A percentile compares a stretch with the other conserved stretches of the same genome.
These are phyloP conservation scores for Erodium texanum DNA, from an alignment of 441 rosid species.

Conservation along the genomic window DNA sequence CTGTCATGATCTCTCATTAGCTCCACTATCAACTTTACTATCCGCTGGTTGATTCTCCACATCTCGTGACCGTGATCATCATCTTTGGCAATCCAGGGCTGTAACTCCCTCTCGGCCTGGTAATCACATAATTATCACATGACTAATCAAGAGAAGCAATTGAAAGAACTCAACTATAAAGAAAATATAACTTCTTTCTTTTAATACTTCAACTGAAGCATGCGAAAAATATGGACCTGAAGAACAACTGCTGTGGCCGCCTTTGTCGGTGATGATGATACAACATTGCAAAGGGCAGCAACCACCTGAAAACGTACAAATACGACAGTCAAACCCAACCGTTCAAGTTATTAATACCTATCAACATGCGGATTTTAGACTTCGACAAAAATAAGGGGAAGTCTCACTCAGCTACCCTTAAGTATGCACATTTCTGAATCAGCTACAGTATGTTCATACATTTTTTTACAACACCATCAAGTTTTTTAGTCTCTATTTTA, in stretches of 20 bases:
- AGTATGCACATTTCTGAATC: too few species aligned
- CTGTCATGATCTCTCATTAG: conserved; percentile 89
- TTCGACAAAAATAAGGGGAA: too few species aligned
- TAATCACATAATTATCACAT: conserved; percentile 20
- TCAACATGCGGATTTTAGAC: background rate
- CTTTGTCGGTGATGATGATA: conserved; percentile 79
- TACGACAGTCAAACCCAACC: conserved; percentile 11
- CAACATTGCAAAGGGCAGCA: conserved; percentile 94
- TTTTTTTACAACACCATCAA: too few species aligned
- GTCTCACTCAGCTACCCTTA: too few species aligned
- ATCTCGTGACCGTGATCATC: conserved; percentile 87
- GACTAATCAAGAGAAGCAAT: conserved; percentile 20
- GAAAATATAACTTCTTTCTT: conserved; percentile 1
- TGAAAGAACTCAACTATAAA: background rate
- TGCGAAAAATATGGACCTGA: conserved; percentile 57
- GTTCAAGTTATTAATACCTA: background rate
- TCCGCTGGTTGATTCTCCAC: conserved; percentile 96
- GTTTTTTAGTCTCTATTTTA: too few species aligned
- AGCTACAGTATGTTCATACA: too few species aligned
- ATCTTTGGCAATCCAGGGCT: conserved; percentile 97
- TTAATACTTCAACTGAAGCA: background rate
- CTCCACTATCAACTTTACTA: conserved; percentile 79
- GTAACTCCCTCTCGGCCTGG: conserved; percentile 95
- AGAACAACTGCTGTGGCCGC: conserved; percentile 94
- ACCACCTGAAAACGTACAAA: conserved; percentile 53